Evolutionary conservation across 192 early-diverging fungal genomes (phyloP).

Genomic region (Umbelopsis ramanniana): DNA sequence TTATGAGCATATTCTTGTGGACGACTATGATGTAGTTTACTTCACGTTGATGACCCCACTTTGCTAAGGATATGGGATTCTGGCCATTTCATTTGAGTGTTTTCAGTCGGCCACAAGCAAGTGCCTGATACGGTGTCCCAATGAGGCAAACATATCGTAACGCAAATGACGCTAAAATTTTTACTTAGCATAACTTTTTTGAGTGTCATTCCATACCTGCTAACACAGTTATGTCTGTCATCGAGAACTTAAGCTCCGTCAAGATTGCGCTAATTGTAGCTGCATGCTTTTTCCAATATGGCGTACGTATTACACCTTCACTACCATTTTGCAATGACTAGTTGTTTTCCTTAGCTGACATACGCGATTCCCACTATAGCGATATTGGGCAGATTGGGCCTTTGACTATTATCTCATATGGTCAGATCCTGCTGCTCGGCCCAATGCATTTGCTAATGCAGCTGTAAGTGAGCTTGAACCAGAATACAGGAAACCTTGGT

Average conservation of each 20-base stretch:
- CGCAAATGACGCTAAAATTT: no score
- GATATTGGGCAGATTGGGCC: slow-evolving; percentile 39
- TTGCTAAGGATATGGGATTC: no score
- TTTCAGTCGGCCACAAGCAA: no score
- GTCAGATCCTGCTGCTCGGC: slow-evolving; percentile 30
- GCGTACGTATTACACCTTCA: slow-evolving; percentile 21
- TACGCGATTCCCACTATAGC: background rate
- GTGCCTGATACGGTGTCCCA: no score
- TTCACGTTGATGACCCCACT: no score
- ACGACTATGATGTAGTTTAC: no score
- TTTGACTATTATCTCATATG: slow-evolving; percentile 37
- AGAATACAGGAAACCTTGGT: background rate
- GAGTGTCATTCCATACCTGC: background rate
- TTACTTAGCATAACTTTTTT: no score
- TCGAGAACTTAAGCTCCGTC: slow-evolving; percentile 18
- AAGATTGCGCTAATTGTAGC: slow-evolving; percentile 35
- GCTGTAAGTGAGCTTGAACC: slow-evolving; percentile 23
- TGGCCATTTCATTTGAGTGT: no score
- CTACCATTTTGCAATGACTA: background rate
- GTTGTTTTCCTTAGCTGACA: no score
- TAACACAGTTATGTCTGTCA: background rate
- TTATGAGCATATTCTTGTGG: no score
- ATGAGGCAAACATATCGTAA: no score
- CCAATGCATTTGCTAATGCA: slow-evolving; percentile 30
- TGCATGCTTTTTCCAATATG: slow-evolving; percentile 40